These are phyloP conservation scores for Debaryomyces maramus DNA, from an alignment of 805 yeast species.

Conservation along the genomic window DNA sequence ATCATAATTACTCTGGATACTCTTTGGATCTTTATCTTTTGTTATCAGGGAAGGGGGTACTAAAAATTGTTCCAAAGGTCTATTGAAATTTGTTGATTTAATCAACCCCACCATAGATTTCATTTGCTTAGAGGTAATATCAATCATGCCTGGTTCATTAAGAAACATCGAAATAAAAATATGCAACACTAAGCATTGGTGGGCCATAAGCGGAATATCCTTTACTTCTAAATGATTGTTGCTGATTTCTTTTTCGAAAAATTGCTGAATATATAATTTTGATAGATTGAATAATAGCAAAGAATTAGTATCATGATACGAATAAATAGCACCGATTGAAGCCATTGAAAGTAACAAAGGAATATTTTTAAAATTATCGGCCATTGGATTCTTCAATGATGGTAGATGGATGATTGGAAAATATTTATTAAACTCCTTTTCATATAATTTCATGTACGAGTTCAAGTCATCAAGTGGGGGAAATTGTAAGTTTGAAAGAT, in stretches of 20 bases:
- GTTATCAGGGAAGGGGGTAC: constrained; percentile 40
- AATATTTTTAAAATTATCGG: constrained; percentile 46
- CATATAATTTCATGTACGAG: constrained; percentile 71
- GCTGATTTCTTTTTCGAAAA: constrained; percentile 54
- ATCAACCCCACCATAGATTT: constrained; percentile 55
- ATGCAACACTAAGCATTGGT: constrained; percentile 56
- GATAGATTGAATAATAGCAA: constrained; percentile 67
- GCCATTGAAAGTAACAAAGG: constrained; percentile 80
- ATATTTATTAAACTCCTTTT: constrained; percentile 74
- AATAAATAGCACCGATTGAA: constrained; percentile 84
- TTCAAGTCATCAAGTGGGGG: constrained; percentile 78
- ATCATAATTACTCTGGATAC: constrained; percentile 44
- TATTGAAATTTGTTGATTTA: constrained; percentile 51
- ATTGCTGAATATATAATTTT: constrained; percentile 63
- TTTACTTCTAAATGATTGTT: constrained; percentile 48
- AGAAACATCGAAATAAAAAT: constrained; percentile 57
- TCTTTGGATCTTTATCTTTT: constrained; percentile 20
- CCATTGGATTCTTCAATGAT: constrained; percentile 42
- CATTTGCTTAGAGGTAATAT: constrained; percentile 52
- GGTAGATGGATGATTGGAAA: constrained; percentile 84
- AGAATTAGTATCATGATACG: constrained; percentile 78
- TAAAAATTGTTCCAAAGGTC: constrained; percentile 47
- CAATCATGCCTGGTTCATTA: constrained; percentile 52
- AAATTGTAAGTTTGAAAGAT: constrained; percentile 58
- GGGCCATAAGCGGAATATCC: constrained; percentile 56